Conservation (phyloP, 495 filamentous ascomycete genomes). For the Polyplosphaeria fusca region DNA sequence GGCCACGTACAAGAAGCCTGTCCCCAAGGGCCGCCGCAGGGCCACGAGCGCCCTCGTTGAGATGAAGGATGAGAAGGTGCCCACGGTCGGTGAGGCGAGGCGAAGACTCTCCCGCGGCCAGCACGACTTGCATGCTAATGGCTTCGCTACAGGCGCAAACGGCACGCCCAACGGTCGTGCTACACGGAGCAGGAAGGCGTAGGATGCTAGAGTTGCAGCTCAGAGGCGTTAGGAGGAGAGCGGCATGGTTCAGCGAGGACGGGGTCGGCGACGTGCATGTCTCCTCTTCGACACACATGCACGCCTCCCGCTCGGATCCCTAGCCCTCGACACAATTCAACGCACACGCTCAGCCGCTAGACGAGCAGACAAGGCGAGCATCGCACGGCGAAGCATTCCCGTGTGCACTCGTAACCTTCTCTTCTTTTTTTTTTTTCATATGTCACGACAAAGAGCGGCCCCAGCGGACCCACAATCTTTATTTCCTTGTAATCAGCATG, state of each 20-base stretch:
- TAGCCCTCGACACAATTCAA: background rate
- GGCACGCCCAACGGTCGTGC: slow-evolving; percentile 20
- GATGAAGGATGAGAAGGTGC: slow-evolving; percentile 49
- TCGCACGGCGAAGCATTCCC: background rate
- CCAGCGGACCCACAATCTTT: no score
- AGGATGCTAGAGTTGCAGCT: background rate
- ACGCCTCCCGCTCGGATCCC: background rate
- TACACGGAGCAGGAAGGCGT: slow-evolving; percentile 35
- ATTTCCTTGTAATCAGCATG: background rate
- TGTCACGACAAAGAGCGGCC: background rate
- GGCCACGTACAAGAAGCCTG: slow-evolving; percentile 85
- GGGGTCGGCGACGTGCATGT: background rate
- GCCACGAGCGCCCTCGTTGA: slow-evolving; percentile 43
- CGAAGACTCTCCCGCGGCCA: slow-evolving; percentile 35
- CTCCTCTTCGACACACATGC: background rate
- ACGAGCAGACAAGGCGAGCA: background rate
- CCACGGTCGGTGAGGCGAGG: slow-evolving; percentile 41
- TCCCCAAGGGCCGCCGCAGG: slow-evolving; percentile 39
- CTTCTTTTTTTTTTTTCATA: background rate
- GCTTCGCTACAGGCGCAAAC: slow-evolving; percentile 16
- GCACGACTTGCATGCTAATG: slow-evolving; percentile 23
- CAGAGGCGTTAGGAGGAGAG: background rate
- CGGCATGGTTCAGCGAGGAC: background rate
- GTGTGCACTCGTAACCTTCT: background rate
- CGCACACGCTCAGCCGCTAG: background rate